A percentile compares a stretch with the other conserved stretches of the same genome.
phyloP scores from a whole-genome alignment of 1,284 basidiomycete genomes.

The Sporisorium reilianum region DNA sequence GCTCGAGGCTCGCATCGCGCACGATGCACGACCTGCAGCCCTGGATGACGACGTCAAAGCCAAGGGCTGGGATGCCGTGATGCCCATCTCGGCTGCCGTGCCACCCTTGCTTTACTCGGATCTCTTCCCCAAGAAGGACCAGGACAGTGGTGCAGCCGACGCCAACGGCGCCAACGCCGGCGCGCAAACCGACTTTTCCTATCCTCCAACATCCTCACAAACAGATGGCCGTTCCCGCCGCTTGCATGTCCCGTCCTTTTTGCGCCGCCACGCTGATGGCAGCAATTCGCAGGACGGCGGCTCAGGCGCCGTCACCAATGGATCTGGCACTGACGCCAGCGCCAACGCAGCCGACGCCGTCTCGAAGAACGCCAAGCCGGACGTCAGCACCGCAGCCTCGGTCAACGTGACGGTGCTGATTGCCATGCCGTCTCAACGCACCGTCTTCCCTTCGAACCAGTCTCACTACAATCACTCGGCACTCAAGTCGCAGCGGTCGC shows the following conservation, averaged over 20 bases:
- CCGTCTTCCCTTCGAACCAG: constrained; percentile 50
- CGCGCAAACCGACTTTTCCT: constrained; percentile 26
- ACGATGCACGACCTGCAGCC: constrained; percentile 29
- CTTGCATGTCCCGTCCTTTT: constrained; percentile 44
- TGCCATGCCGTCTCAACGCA: constrained; percentile 62
- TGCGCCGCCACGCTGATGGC: constrained; percentile 33
- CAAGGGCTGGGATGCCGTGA: constrained; percentile 55
- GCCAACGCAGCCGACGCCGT: constrained; percentile 9
- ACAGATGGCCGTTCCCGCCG: constrained; percentile 25
- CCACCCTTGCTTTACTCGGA: constrained; percentile 50
- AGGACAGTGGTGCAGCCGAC: constrained; percentile 13
- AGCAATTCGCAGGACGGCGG: constrained; percentile 15
- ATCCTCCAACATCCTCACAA: constrained; percentile 24
- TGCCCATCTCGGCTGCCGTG: constrained; percentile 59
- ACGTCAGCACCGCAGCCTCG: constrained; percentile 42
- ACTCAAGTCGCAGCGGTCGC: constrained; percentile 29
- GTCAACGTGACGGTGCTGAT: constrained; percentile 64
- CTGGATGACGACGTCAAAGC: constrained; percentile 46
- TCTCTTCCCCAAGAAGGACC: constrained; percentile 30
- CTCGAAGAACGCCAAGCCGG: constrained; percentile 9
- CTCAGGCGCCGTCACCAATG: constrained; percentile 1
- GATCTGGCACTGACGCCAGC: constrained; percentile 7
- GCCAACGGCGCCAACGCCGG: background rate
- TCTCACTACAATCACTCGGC: constrained; percentile 16
- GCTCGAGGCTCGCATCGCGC: constrained; percentile 61